These are phyloP conservation scores for Pyrenophora graminea DNA, from an alignment of 2,329 filamentous ascomycete species.

Conservation along the genomic window DNA sequence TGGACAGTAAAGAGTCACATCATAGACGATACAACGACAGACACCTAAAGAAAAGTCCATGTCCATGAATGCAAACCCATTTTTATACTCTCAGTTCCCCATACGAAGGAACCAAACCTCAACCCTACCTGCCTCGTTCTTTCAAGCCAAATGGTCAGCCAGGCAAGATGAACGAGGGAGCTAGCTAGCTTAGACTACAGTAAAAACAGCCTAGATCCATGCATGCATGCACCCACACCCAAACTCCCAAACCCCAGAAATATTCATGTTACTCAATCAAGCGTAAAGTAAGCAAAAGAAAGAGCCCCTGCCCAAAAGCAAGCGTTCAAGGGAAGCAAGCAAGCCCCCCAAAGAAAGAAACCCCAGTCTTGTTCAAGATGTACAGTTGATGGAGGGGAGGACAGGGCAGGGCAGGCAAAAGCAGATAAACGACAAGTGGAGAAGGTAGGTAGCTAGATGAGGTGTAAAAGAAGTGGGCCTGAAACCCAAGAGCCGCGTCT, in stretches of 20 bases:
- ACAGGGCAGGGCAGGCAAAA: background rate
- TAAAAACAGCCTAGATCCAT: background rate
- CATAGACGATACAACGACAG: background rate
- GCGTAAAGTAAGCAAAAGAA: constrained; percentile 2
- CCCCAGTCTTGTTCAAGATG: constrained; percentile 12
- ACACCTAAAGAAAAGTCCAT: background rate
- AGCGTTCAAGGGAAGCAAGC: no score
- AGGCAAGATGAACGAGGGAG: background rate
- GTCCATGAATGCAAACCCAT: background rate
- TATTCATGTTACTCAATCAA: constrained; percentile 14
- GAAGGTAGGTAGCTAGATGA: constrained; percentile 10
- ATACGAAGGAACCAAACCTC: background rate
- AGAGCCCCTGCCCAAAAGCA: background rate
- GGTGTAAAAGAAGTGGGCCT: background rate
- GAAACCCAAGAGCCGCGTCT: background rate
- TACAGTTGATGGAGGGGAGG: constrained; percentile 14
- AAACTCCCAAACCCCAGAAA: constrained; percentile 9
- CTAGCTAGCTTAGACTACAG: constrained; percentile 3
- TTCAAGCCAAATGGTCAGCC: background rate
- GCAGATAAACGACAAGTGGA: constrained; percentile 20
- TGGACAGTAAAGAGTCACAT: no score
- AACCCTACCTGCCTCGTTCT: background rate
- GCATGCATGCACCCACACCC: background rate
- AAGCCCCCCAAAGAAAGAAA: background rate
- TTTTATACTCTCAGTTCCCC: constrained; percentile 6